Conservation (phyloP, 2,329 filamentous ascomycete genomes). For the Neonectria coccinea region DNA sequence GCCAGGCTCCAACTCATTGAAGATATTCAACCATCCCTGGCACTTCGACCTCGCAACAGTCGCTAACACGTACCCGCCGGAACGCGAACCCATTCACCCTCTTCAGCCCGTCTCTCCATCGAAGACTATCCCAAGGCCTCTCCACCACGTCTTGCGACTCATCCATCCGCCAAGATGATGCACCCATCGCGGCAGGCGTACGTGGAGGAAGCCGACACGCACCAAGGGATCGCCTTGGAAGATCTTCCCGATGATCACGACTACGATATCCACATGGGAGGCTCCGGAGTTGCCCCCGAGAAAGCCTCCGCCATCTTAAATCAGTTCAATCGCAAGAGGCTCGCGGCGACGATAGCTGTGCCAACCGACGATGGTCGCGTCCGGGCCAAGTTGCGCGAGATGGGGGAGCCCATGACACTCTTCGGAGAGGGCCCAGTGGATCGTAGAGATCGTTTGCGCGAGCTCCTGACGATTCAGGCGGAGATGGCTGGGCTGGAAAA, state of each 20-base stretch:
- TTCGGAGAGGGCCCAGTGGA: slow-evolving; percentile 93
- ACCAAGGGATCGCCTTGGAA: slow-evolving; percentile 62
- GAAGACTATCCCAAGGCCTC: not conserved
- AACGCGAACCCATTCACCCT: not conserved
- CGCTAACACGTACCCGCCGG: not conserved
- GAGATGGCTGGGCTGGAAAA: slow-evolving; percentile 69
- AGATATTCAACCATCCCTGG: not conserved
- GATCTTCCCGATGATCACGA: slow-evolving; percentile 77
- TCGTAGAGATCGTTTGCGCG: slow-evolving; percentile 85
- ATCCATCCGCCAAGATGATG: slow-evolving; percentile 64
- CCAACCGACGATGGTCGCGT: slow-evolving; percentile 94
- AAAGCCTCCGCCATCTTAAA: slow-evolving; percentile 86
- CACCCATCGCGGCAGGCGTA: slow-evolving; percentile 94
- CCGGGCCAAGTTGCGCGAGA: slow-evolving; percentile 80
- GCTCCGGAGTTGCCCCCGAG: slow-evolving; percentile 77
- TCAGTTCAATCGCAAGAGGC: slow-evolving; percentile 91
- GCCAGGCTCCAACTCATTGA: slow-evolving; percentile 13
- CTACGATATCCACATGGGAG: slow-evolving; percentile 78
- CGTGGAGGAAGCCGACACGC: slow-evolving; percentile 82
- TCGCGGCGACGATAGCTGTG: slow-evolving; percentile 88
- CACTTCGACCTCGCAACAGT: slow-evolving; percentile 1
- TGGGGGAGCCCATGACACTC: slow-evolving; percentile 93
- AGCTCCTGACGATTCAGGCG: slow-evolving; percentile 79
- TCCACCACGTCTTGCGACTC: slow-evolving; percentile 11
- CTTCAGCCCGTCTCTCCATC: not conserved